A percentile compares a stretch with the other conserved stretches of the same genome.
Evolutionary conservation across 2,329 filamentous ascomycete species (phyloP).

Genomic region (Pseudogymnoascus sp.): DNA sequence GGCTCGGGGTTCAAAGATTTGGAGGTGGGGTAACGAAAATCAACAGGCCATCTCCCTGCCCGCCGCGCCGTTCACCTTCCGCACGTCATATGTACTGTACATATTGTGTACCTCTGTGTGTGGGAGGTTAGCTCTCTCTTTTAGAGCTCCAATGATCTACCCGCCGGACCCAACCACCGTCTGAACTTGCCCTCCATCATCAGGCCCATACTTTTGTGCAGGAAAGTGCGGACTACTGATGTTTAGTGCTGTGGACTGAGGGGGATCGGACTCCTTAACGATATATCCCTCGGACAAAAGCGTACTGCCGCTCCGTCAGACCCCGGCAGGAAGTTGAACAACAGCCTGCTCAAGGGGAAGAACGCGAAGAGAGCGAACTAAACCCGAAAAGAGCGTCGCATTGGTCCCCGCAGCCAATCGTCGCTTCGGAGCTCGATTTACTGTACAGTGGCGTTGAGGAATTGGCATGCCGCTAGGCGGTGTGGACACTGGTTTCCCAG

Average conservation of each 20-base stretch:
- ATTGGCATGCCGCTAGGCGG: neutral
- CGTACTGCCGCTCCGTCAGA: neutral
- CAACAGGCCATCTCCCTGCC: neutral
- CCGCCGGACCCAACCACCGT: neutral
- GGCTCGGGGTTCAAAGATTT: constrained; percentile 1
- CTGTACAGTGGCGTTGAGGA: neutral
- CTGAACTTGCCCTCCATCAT: neutral
- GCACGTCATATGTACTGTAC: constrained; percentile 3
- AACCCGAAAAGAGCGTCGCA: neutral
- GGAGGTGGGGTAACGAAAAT: neutral
- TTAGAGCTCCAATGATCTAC: constrained; percentile 3
- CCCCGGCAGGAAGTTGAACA: neutral
- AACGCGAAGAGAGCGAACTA: neutral
- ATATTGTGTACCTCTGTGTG: neutral
- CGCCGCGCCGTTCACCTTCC: neutral
- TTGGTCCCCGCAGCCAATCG: neutral
- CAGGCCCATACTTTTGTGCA: neutral
- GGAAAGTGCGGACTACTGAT: neutral
- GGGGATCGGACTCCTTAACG: neutral
- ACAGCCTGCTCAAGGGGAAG: neutral
- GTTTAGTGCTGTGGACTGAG: neutral
- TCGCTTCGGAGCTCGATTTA: neutral
- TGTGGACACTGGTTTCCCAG: neutral
- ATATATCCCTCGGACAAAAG: neutral
- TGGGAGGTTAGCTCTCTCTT: neutral